Evolutionary conservation across 2,329 filamentous ascomycete genomes (phyloP).

Genomic region (Trematosphaeria pertusa): DNA sequence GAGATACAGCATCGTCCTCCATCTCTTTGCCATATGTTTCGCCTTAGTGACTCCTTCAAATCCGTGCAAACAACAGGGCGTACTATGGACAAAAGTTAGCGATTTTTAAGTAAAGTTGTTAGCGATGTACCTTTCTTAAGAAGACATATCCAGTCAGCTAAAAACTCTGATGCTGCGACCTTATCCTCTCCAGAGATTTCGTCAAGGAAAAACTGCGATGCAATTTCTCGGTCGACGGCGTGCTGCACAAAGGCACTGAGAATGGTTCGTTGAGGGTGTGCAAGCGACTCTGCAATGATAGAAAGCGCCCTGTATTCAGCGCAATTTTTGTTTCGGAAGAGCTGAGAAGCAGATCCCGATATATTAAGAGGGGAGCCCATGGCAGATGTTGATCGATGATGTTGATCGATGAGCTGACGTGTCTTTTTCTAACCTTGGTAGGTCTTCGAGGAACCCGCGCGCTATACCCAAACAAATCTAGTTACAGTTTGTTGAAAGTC

Average conservation of each 20-base stretch:
- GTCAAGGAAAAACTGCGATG: constrained; percentile 19
- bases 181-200: constrained; percentile 11
- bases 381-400: too few species aligned
- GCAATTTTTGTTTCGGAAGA: constrained; percentile 10
- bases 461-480: too few species aligned
- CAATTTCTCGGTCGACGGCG: constrained; percentile 18
- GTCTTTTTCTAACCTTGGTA: too few species aligned
- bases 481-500: too few species aligned
- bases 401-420: too few species aligned
- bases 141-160: constrained; percentile 20
- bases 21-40: constrained; percentile 22
- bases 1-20: constrained; percentile 21
- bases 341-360: constrained; percentile 9
- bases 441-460: too few species aligned
- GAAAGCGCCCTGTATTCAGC: constrained; percentile 17
- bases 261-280: constrained; percentile 19
- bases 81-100: constrained; percentile 11
- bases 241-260: constrained; percentile 18
- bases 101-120: constrained; percentile 1
- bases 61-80: constrained; percentile 15
- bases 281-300: constrained; percentile 17
- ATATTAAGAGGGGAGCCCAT: constrained; percentile 13
- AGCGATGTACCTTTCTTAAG: constrained; percentile 14
- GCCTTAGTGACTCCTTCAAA: constrained; percentile 10
- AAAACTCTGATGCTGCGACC: constrained; percentile 11